Percentiles rank a stretch among this genome's conserved stretches.
These are phyloP conservation scores for Intubia oerlemansii DNA, from an alignment of 2,329 filamentous ascomycete genomes.

Conservation along the genomic window DNA sequence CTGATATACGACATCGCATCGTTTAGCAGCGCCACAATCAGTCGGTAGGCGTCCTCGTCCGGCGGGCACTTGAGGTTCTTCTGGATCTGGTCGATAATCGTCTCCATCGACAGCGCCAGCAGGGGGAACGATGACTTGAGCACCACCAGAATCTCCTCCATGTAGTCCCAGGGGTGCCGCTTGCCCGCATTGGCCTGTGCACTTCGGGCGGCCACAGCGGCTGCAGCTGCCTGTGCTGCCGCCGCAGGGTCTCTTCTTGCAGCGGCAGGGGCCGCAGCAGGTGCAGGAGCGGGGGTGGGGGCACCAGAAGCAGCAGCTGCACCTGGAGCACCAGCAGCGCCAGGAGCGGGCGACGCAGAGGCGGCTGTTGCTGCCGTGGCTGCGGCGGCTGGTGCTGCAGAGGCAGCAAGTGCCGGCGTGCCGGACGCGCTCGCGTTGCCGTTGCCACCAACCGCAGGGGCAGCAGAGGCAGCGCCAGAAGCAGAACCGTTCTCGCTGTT, in stretches of 20 bases:
- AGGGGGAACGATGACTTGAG: slow-evolving; percentile 95
- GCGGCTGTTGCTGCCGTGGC: slow-evolving; percentile 1
- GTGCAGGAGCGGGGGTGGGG: neutral
- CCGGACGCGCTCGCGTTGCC: no score
- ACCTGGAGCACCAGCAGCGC: neutral
- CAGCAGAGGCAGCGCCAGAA: no score
- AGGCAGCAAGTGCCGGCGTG: slow-evolving; percentile 3
- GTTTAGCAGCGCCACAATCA: slow-evolving; percentile 94
- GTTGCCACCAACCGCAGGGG: no score
- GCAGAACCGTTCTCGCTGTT: no score
- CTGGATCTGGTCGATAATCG: slow-evolving; percentile 96
- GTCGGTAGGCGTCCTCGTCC: slow-evolving; percentile 89
- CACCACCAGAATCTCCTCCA: slow-evolving; percentile 84
- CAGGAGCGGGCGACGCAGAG: neutral
- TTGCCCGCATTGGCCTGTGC: slow-evolving; percentile 16
- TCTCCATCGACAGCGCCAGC: slow-evolving; percentile 93
- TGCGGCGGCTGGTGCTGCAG: slow-evolving; percentile 2
- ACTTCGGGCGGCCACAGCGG: slow-evolving; percentile 3
- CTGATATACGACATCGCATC: slow-evolving; percentile 87
- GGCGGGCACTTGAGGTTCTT: slow-evolving; percentile 99
- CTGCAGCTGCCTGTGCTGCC: neutral
- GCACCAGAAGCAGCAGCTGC: slow-evolving; percentile 1
- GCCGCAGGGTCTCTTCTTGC: neutral
- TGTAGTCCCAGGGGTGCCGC: slow-evolving; percentile 88
- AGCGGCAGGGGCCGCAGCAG: neutral